Evolutionary conservation across 1,284 basidiomycete species (phyloP).

Genomic region (Vanrija sp.): DNA sequence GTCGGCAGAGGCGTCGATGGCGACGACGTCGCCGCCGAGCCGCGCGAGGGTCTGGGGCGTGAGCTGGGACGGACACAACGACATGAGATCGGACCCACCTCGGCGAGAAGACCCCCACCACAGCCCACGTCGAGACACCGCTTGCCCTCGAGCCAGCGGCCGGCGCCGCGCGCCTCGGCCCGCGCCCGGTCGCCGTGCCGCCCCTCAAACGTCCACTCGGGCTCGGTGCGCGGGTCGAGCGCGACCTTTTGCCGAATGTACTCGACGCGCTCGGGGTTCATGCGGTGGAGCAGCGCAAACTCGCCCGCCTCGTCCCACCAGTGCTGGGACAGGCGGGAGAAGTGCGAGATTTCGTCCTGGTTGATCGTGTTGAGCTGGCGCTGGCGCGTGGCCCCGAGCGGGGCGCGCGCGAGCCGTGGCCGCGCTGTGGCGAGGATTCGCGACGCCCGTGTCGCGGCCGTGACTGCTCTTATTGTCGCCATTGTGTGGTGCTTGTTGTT

Average conservation of each 20-base stretch:
- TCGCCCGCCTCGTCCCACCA: constrained; percentile 99
- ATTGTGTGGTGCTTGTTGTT: neutral
- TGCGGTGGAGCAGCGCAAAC: constrained; percentile 82
- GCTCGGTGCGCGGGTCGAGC: constrained; percentile 58
- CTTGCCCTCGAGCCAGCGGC: constrained; percentile 58
- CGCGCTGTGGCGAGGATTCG: neutral
- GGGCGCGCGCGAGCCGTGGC: neutral
- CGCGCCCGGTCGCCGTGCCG: constrained; percentile 46
- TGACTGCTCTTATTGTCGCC: neutral
- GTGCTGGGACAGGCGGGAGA: constrained; percentile 80
- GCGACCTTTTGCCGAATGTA: constrained; percentile 77
- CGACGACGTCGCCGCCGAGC: constrained; percentile 78
- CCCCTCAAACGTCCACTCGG: constrained; percentile 40
- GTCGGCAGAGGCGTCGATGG: constrained; percentile 81
- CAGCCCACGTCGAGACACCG: constrained; percentile 84
- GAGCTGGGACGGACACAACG: neutral
- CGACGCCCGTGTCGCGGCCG: neutral
- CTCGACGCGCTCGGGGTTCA: constrained; percentile 87
- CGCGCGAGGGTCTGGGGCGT: constrained; percentile 69
- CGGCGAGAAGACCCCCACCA: constrained; percentile 89
- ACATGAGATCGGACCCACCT: constrained; percentile 56
- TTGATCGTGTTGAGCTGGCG: constrained; percentile 58
- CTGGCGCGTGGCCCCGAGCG: neutral
- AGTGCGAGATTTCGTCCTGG: constrained; percentile 79
- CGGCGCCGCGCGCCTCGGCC: constrained; percentile 26